Conservation (phyloP, 306 rosid genomes). For the Bauhinia variegata region DNA sequence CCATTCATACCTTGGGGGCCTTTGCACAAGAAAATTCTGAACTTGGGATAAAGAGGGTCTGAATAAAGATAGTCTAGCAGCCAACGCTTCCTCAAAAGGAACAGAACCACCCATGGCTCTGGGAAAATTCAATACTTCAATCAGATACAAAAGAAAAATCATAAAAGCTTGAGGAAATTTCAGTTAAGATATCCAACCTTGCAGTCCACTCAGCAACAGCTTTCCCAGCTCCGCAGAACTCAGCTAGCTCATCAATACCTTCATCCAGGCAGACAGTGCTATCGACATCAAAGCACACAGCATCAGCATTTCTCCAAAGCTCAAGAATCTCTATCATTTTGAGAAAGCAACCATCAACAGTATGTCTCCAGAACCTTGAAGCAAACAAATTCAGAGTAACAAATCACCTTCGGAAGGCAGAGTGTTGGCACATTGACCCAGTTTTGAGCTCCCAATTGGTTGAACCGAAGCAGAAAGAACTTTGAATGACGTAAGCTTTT, state of each 20-base stretch:
- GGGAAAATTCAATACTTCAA: constrained; percentile 29
- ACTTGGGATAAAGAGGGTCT: constrained; percentile 80
- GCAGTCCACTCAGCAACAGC: constrained; percentile 98
- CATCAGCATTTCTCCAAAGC: constrained; percentile 62
- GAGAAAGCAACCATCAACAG: constrained; percentile 12
- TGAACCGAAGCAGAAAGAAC: constrained; percentile 48
- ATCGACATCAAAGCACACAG: constrained; percentile 66
- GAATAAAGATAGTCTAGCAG: constrained; percentile 85
- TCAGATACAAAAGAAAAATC: constrained; percentile 33
- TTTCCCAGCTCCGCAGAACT: constrained; percentile 93
- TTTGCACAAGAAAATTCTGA: constrained; percentile 75
- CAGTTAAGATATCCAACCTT: constrained; percentile 47
- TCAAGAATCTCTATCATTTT: constrained; percentile 52
- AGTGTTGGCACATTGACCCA: constrained; percentile 50
- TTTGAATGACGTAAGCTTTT: constrained; percentile 26
- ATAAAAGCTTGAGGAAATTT: constrained; percentile 1
- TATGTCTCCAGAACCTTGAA: background rate
- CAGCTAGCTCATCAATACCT: constrained; percentile 94
- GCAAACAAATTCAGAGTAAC: background rate
- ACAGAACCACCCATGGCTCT: constrained; percentile 99
- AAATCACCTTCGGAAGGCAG: constrained; percentile 57
- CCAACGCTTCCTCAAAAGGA: constrained; percentile 93
- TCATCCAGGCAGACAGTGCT: constrained; percentile 82
- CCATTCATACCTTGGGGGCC: constrained; percentile 69
- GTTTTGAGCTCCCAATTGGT: constrained; percentile 40